Conservation (phyloP, 257 asterid species). For the Avicennia marina region DNA sequence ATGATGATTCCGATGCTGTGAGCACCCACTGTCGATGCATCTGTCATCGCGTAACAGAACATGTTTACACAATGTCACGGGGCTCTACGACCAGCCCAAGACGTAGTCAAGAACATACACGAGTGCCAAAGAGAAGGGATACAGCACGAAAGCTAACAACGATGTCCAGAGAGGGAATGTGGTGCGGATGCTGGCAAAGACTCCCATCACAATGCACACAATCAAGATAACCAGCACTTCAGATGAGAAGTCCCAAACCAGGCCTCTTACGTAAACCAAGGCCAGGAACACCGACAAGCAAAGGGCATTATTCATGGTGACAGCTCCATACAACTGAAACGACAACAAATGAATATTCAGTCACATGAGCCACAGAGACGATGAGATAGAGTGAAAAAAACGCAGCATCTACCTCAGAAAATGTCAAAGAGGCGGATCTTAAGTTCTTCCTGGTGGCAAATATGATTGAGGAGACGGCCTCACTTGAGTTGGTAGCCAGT, state of each 20-base stretch:
- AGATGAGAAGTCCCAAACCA: conserved; percentile 73
- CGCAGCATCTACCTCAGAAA: conserved; percentile 86
- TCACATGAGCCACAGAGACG: no score
- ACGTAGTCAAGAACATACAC: conserved; percentile 68
- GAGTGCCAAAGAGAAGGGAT: conserved; percentile 64
- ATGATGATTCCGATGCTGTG: no score
- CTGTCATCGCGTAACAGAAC: no score
- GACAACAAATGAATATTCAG: no score
- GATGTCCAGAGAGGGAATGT: conserved; percentile 74
- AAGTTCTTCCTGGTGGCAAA: conserved; percentile 54
- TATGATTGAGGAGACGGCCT: conserved; percentile 70
- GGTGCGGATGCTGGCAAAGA: conserved; percentile 55
- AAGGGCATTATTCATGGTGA: conserved; percentile 63
- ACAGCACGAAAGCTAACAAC: conserved; percentile 48
- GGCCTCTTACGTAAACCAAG: conserved; percentile 52
- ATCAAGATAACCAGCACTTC: conserved; percentile 69
- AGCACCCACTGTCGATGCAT: no score
- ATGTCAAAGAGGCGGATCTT: conserved; percentile 70
- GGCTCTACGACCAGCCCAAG: conserved; percentile 73
- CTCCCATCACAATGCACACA: conserved; percentile 64
- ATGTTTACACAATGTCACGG: no score
- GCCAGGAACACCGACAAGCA: conserved; percentile 71
- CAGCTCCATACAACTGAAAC: conserved; percentile 71
- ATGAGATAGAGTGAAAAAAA: no score
- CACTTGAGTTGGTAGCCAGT: conserved; percentile 78